phyloP scores from a whole-genome alignment of 169 alveolate genomes.

The Plasmodium gonderi region DNA sequence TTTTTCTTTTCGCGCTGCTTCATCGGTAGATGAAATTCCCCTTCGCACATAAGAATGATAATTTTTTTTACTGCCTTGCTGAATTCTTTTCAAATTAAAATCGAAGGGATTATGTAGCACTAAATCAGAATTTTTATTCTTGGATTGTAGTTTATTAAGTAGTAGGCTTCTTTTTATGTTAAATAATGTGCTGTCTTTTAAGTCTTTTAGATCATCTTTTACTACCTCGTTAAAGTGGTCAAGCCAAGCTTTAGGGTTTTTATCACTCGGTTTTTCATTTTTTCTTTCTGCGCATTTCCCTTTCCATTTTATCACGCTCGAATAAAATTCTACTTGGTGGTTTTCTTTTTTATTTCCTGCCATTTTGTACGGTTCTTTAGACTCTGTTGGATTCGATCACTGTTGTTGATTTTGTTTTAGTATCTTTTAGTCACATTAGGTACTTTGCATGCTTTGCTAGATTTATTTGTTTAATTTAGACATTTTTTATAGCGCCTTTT shows the following conservation, averaged over 20 bases:
- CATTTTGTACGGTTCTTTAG: neutral
- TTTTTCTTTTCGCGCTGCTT: neutral
- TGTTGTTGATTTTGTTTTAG: neutral
- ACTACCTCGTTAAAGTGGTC: constrained; percentile 45
- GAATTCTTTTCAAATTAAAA: constrained; percentile 4
- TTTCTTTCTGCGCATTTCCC: neutral
- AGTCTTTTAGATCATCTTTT: constrained; percentile 30
- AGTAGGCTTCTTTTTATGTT: constrained; percentile 49
- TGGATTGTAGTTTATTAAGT: neutral
- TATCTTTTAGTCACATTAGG: too few relatives aligned
- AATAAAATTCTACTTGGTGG: constrained; percentile 61
- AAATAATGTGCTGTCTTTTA: neutral
- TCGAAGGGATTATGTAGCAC: constrained; percentile 51
- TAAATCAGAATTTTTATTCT: constrained; percentile 1
- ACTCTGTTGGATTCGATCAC: neutral
- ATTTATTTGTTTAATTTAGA: constrained; percentile 6
- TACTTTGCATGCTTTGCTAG: too few relatives aligned
- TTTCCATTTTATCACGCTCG: constrained; percentile 21
- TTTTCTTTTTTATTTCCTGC: constrained; percentile 35
- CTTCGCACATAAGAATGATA: neutral
- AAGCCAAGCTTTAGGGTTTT: constrained; percentile 35
- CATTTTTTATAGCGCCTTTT: neutral
- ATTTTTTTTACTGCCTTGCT: neutral
- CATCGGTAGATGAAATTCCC: neutral
- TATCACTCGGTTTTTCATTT: neutral